Evolutionary conservation across 2,329 filamentous ascomycete genomes (phyloP).

Genomic region (Aspergillus arachidicola): DNA sequence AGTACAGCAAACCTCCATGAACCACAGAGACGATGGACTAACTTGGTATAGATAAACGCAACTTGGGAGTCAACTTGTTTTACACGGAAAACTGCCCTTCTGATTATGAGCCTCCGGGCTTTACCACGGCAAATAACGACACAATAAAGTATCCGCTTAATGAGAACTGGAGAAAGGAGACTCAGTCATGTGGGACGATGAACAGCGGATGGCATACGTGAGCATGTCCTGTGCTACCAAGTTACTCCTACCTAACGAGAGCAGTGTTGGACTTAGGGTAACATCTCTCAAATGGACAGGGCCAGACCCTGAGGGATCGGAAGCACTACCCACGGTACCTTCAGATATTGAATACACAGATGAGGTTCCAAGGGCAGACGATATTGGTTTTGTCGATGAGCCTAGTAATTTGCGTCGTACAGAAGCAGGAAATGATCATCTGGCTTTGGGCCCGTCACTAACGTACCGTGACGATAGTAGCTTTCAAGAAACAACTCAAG

Average conservation of each 20-base stretch:
- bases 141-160: conserved; percentile 40
- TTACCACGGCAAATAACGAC: conserved; percentile 31
- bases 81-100: conserved; percentile 45
- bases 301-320: conserved; percentile 25
- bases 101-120: conserved; percentile 47
- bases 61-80: conserved; percentile 48
- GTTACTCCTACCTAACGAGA: conserved; percentile 15
- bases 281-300: conserved; percentile 37
- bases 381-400: conserved; percentile 29
- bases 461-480: conserved; percentile 9
- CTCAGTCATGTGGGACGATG: conserved; percentile 35
- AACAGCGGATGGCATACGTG: conserved; percentile 46
- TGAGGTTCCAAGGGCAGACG: conserved; percentile 23
- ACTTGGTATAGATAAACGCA: conserved; percentile 37
- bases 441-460: background rate
- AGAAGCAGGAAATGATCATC: background rate
- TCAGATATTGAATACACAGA: conserved; percentile 34
- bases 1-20: conserved; percentile 32
- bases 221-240: conserved; percentile 4
- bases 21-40: background rate
- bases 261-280: conserved; percentile 38
- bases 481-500: conserved; percentile 29
- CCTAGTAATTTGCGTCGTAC: background rate
- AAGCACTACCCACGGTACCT: conserved; percentile 30
- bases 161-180: conserved; percentile 42